A percentile compares a stretch with the other conserved stretches of the same genome.
Conservation (phyloP, 352 stramenopile species). For the Pythium pyrilobum region DNA sequence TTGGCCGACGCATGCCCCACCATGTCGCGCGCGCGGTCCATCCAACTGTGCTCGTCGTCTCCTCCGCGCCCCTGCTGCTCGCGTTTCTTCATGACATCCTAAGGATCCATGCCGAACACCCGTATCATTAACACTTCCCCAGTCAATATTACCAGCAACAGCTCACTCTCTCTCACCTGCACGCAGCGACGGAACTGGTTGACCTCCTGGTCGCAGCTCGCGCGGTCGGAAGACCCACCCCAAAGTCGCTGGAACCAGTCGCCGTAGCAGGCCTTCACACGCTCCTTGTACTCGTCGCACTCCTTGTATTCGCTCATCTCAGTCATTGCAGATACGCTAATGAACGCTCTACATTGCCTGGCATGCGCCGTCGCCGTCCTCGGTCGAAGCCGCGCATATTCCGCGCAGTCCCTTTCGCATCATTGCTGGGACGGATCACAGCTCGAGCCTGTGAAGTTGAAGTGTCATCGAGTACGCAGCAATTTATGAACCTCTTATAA, state of each 20-base stretch:
- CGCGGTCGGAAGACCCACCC: slow-evolving; percentile 51
- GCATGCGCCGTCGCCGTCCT: too few relatives aligned
- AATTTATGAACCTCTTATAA: too few relatives aligned
- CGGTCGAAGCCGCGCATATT: too few relatives aligned
- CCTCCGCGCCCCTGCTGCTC: slow-evolving; percentile 21
- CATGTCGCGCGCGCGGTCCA: slow-evolving; percentile 34
- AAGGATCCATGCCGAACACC: not conserved
- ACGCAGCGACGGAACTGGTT: slow-evolving; percentile 72
- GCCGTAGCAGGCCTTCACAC: slow-evolving; percentile 75
- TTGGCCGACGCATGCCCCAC: slow-evolving; percentile 2
- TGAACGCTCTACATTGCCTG: too few relatives aligned
- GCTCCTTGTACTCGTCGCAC: slow-evolving; percentile 73
- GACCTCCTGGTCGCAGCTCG: slow-evolving; percentile 66
- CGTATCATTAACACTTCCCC: not conserved
- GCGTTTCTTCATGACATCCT: slow-evolving; percentile 44
- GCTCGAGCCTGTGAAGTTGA: too few relatives aligned
- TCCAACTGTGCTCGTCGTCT: slow-evolving; percentile 39
- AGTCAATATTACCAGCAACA: not conserved
- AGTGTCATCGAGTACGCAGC: too few relatives aligned
- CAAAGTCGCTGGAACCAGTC: slow-evolving; percentile 80
- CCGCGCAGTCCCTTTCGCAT: too few relatives aligned
- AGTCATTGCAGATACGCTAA: not conserved
- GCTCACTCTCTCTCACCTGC: slow-evolving; percentile 28
- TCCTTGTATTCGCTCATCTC: slow-evolving; percentile 43
- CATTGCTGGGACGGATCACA: too few relatives aligned